Evolutionary conservation across 768 basidiomycete genomes (phyloP), one percentile per base, ranked within the genome.

Genomic region (Suillus hirtellus): DNA sequence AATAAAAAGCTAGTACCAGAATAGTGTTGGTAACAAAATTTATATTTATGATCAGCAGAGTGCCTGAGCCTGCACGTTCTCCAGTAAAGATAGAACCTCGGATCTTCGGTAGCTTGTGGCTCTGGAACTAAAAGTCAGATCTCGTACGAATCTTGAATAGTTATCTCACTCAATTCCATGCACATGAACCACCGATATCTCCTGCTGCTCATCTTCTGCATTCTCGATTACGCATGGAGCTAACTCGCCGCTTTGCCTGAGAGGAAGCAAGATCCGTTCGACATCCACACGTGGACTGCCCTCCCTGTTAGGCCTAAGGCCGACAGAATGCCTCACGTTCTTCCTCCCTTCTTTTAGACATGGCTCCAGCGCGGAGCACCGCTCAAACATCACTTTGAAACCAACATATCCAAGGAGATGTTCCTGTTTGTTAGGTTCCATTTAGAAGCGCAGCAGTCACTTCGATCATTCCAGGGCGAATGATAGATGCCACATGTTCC

Each of bases 221-320:
- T 60, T 65, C 60, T 54, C 43, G 49, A 44, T 34, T 64, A 11
- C 7, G 24, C 31, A 37, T 62, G 27, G 59, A 60, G n/a, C 62
- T 58, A 40, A 46, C 55, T 43, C 31, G 55, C 47, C 55, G 63
- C 58, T 49, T 61, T 43, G 61, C 47, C 35, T 65, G 56, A 76
- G 71, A 56, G 81, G 81, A 27, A 82, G 64, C 40, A 67, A 64
- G 54, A 81, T 64, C 63, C 68, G 64, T 64, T 86, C 82, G 6
- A 74, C 69, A 66, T 89, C 87, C 15, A 89, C 72, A 38, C 87
- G 75, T n/a, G 84, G 76, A 3, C 88, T 88, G 3, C 84, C 85
- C 31, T 77, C 75, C 31, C 88, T 77, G 11, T 75, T 81, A 3
- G 88, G 87, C 27, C 87, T 77, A 49, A 88, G 70, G 0, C 86